Evolutionary conservation across 2,329 filamentous ascomycete species (phyloP), one percentile per base, ranked within the genome.

Genomic region (Raffaelea deltoideospora): DNA sequence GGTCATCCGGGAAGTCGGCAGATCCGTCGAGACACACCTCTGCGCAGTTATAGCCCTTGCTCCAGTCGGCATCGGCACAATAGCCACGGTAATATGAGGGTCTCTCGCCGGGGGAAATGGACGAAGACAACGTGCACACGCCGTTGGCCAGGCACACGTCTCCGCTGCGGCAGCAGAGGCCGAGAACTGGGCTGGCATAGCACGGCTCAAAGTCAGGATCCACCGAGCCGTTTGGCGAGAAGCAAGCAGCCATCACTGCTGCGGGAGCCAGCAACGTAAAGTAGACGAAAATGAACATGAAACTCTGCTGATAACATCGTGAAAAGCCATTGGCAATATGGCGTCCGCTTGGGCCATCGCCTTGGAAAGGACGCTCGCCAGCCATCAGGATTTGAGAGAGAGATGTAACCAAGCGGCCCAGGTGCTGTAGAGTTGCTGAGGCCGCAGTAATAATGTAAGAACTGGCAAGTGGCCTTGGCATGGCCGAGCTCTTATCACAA

Each of bases 151-250:
- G 19, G 27, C 43, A 45, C 5, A 39, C 35, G 22, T 43, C 41
- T 14, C 41, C 43, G 14, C 11, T 20, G 30, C 37, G 31, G 36
- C 43, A 45, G 37, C 43, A 45, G 9, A 45, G 36, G 5, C 41
- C 39, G n/a, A 21, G 19, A 3, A 34, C 36, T 3, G 34, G 32
- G 8, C 27, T 13, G 13, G 21, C 8, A 19, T 40, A 39, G 37
- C 43, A 45, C 4, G 43, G 37, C 10, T 35, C 35, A 20, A 42
- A 33, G 9, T 26, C 26, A 27, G 34, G 21, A 10, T 39, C 39
- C 8, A 38, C 31, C 5, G 34, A 40, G 3, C 43, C 43, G 19
- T 45, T 40, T 5, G 41, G 35, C 43, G 39, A 45, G 41, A 34
- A 45, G 37, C 43, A 45, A 27, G 37, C 37, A 14, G 34, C 34